Conservation (phyloP, 768 basidiomycete species). For the Calocera cornea region DNA sequence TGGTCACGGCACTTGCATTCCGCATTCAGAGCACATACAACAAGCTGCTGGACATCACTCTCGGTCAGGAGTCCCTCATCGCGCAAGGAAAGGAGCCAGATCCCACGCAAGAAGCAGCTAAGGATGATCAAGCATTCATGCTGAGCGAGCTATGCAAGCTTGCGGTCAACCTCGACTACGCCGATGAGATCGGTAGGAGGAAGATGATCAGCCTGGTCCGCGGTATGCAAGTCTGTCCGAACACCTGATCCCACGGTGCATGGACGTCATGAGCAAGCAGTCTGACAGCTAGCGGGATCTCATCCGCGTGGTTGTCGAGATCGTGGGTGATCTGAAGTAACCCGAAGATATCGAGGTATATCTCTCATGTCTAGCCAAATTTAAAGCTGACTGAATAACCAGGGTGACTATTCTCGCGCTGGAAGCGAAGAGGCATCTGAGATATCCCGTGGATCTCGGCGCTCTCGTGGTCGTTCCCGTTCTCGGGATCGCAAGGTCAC, state of each 20-base stretch:
- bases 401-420: constrained; percentile 14
- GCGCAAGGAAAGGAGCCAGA: constrained; percentile 16
- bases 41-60: constrained; percentile 34
- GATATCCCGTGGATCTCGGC: constrained; percentile 5
- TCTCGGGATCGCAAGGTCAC: constrained; percentile 13
- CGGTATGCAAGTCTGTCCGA: constrained; percentile 66
- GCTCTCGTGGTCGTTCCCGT: constrained; percentile 9
- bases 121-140: constrained; percentile 38
- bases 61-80: constrained; percentile 23
- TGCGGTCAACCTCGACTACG: constrained; percentile 71
- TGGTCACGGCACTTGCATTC: constrained; percentile 71
- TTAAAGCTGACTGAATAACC: background rate
- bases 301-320: constrained; percentile 77
- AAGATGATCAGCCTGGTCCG: constrained; percentile 80
- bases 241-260: constrained; percentile 51
- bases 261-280: constrained; percentile 68
- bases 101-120: constrained; percentile 17
- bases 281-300: constrained; percentile 68
- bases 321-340: constrained; percentile 67
- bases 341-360: constrained; percentile 25
- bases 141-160: constrained; percentile 71
- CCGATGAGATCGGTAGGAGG: constrained; percentile 79
- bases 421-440: constrained; percentile 28
- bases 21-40: constrained; percentile 61
- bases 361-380: background rate